Percentiles rank a stretch among this genome's conserved stretches.
phyloP scores from a whole-genome alignment of 2,329 filamentous ascomycete genomes.

The Coniochaeta sp. region DNA sequence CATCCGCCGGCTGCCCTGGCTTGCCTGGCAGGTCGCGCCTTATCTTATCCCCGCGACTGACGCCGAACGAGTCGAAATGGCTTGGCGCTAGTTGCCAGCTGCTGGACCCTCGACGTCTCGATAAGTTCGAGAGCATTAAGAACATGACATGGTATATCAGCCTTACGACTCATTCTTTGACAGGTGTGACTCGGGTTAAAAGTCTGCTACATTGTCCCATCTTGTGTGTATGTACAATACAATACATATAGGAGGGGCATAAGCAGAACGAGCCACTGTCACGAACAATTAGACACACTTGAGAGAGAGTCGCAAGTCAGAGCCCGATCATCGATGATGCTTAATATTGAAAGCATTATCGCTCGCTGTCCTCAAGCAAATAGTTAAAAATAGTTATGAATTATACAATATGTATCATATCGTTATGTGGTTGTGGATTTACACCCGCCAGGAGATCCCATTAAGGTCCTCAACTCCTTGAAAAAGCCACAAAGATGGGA shows the following conservation, averaged over 20 bases:
- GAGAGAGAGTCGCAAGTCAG: too few species aligned
- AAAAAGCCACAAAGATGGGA: background rate
- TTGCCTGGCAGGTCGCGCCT: background rate
- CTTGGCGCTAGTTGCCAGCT: background rate
- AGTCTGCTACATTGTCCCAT: too few species aligned
- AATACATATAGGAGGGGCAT: too few species aligned
- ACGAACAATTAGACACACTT: too few species aligned
- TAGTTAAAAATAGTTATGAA: background rate
- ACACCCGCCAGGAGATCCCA: background rate
- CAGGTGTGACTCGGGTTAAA: too few species aligned
- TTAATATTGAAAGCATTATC: too few species aligned
- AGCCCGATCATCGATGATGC: too few species aligned
- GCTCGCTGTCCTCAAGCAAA: background rate
- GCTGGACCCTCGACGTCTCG: background rate
- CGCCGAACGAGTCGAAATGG: background rate
- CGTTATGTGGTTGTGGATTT: background rate
- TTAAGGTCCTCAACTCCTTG: background rate
- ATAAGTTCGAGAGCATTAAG: background rate
- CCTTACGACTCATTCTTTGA: too few species aligned
- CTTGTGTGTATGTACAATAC: too few species aligned
- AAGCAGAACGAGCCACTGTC: too few species aligned
- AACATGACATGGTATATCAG: background rate
- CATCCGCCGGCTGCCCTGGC: conserved; percentile 6
- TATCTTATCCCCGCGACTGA: background rate
- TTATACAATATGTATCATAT: background rate